These are phyloP conservation scores for Choiromyces venosus DNA, from an alignment of 495 filamentous ascomycete species.

Conservation along the genomic window DNA sequence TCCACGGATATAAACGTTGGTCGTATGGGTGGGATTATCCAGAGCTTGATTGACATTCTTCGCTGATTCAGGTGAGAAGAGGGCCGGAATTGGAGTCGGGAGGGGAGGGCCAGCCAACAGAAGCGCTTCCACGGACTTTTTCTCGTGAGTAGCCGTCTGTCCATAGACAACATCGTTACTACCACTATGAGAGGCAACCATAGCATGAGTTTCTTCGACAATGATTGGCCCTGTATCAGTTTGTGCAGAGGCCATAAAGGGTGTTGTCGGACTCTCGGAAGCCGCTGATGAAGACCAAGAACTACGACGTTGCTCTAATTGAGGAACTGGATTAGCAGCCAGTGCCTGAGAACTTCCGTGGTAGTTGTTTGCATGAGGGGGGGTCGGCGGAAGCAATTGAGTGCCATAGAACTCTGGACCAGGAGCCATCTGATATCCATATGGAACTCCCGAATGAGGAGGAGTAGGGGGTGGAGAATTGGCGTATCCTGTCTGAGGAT, in stretches of 20 bases:
- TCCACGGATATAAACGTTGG: conserved; percentile 95
- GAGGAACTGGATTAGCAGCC: conserved; percentile 21
- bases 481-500: conserved; percentile 30
- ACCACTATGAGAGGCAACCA: conserved; percentile 8
- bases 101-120: conserved; percentile 72
- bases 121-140: conserved; percentile 61
- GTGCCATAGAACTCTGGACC: conserved; percentile 17
- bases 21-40: conserved; percentile 80
- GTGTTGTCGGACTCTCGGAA: conserved; percentile 32
- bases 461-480: conserved; percentile 36
- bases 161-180: conserved; percentile 23
- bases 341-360: conserved; percentile 16
- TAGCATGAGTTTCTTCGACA: conserved; percentile 27
- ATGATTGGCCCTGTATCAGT: conserved; percentile 32
- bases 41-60: conserved; percentile 84
- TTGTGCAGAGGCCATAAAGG: conserved; percentile 22
- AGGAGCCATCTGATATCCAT: conserved; percentile 33
- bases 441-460: conserved; percentile 33
- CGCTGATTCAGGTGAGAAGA: conserved; percentile 66
- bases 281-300: conserved; percentile 41
- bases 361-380: conserved; percentile 20
- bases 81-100: conserved; percentile 80
- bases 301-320: conserved; percentile 35
- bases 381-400: conserved; percentile 26
- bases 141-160: conserved; percentile 9